Base-by-base conservation (phyloP, 257 asterid species). In the Scutellaria minor region DNA sequence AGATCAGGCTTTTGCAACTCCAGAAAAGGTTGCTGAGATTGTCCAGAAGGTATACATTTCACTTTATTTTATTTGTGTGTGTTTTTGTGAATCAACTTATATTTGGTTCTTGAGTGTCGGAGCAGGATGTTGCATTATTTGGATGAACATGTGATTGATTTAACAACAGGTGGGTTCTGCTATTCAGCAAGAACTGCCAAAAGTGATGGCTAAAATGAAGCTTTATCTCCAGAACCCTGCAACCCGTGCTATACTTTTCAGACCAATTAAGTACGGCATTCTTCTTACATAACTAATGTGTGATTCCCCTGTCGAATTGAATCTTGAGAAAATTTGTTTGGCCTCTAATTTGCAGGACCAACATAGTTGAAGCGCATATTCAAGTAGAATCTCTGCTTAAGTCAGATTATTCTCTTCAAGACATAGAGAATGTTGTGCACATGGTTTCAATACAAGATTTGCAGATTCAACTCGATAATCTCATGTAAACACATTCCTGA, bases 191-290 rank as follows among this genome's bases (percentile, higher is more conserved):
- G 98, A 92, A 75, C 89, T 95, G 76, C 97, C 98, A 0, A 79
- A 57, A 66, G 92, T 92, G 46, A 85, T 85, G 96, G 78, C 53
- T n/a, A 95, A 90, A 82, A 87, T 95, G 99, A 92, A 89, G 87
- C 96, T 95, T 78, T 95, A 95, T 84, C 90, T 95, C 80, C 99
- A 90, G 81, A 92, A 92, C 75, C 89, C 96, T 35, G 87, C 96
- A 3, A 95, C 99, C 2, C 97, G 97, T 1, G 92, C 96, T 20
- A 92, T 95, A 79, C 98, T 95, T 72, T 95, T 90, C 83, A 90
- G 81, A 81, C 99, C 99, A 52, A 95, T 95, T 45, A 92, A 93
- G 99, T 95, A 92, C 37, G 93, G 73, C 57, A 50, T 69, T 31
- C 74, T 42, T 57, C 71, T 47, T 47, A 5, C 64, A 24, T 14